These are phyloP conservation scores for Yamadazyma oceani DNA, from an alignment of 1,139 yeast species.

Conservation along the genomic window DNA sequence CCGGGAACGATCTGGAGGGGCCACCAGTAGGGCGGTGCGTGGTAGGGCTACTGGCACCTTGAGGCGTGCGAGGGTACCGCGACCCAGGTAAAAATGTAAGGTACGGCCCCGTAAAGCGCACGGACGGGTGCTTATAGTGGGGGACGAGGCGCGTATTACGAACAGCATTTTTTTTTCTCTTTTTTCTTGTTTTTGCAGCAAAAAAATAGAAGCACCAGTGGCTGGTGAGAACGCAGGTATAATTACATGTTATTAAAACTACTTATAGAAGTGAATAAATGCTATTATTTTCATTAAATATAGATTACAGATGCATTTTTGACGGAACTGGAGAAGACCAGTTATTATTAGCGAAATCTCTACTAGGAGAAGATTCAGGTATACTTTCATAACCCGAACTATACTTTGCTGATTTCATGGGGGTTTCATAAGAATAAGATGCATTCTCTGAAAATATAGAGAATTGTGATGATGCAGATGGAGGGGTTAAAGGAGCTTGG, in stretches of 20 bases:
- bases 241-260: conserved; percentile 2
- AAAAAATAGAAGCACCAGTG: too few species aligned
- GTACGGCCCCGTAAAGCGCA: too few species aligned
- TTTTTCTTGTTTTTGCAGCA: too few species aligned
- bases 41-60: too few species aligned
- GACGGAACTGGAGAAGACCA: conserved; percentile 14
- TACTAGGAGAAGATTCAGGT: conserved; percentile 4
- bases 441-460: conserved; percentile 31
- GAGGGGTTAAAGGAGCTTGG: conserved; percentile 39
- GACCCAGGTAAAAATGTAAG: too few species aligned
- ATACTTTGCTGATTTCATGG: conserved; percentile 7
- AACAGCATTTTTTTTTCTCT: too few species aligned
- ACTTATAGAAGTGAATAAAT: conserved; percentile 3
- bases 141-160: too few species aligned
- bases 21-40: too few species aligned
- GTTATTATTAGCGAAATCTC: conserved; percentile 2
- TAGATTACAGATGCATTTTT: conserved; percentile 10
- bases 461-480: conserved; percentile 43
- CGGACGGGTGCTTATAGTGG: too few species aligned
- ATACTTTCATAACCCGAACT: conserved; percentile 2
- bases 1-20: too few species aligned
- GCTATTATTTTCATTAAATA: conserved; percentile 1
- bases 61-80: too few species aligned
- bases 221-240: too few species aligned
- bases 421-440: conserved; percentile 10